Percentiles rank a stretch among this genome's conserved stretches.
phyloP scores from a whole-genome alignment of 108 stramenopile species.

The Phaeodactylum tricornutum region DNA sequence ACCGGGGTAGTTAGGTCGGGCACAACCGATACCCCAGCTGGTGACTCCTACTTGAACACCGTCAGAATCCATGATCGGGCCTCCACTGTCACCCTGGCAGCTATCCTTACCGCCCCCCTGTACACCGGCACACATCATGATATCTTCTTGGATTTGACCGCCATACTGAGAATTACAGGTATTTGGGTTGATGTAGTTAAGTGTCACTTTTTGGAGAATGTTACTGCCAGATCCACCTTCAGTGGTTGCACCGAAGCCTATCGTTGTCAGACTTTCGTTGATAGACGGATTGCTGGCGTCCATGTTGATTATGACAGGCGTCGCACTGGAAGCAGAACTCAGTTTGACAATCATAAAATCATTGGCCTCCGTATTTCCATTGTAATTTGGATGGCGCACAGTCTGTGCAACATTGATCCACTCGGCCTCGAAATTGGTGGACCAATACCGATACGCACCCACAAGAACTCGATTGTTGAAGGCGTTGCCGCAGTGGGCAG shows the following conservation, averaged over 20 bases:
- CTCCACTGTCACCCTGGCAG: conserved; percentile 49
- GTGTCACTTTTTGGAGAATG: conserved; percentile 17
- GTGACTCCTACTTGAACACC: conserved; percentile 43
- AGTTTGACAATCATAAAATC: conserved; percentile 32
- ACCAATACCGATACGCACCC: not conserved
- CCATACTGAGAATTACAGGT: conserved; percentile 1
- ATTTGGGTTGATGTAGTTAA: conserved; percentile 16
- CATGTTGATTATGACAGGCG: conserved; percentile 13
- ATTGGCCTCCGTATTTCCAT: conserved; percentile 8
- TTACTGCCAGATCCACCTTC: conserved; percentile 9
- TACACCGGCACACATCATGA: conserved; percentile 32
- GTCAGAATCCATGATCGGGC: conserved; percentile 19
- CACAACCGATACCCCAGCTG: conserved; percentile 47
- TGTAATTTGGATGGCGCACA: conserved; percentile 23
- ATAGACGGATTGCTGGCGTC: conserved; percentile 7
- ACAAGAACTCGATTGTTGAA: not conserved
- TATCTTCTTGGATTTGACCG: conserved; percentile 9
- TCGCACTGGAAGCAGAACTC: not conserved
- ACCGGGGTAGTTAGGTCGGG: conserved; percentile 25
- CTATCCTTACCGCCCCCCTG: conserved; percentile 21
- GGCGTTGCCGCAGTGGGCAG: conserved; percentile 31
- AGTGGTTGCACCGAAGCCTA: conserved; percentile 12
- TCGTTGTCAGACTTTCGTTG: conserved; percentile 2
- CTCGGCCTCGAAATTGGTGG: not conserved
- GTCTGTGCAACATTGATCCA: conserved; percentile 1